These are phyloP conservation scores for Plasmopara muralis DNA, from an alignment of 352 stramenopile species.

Conservation along the genomic window DNA sequence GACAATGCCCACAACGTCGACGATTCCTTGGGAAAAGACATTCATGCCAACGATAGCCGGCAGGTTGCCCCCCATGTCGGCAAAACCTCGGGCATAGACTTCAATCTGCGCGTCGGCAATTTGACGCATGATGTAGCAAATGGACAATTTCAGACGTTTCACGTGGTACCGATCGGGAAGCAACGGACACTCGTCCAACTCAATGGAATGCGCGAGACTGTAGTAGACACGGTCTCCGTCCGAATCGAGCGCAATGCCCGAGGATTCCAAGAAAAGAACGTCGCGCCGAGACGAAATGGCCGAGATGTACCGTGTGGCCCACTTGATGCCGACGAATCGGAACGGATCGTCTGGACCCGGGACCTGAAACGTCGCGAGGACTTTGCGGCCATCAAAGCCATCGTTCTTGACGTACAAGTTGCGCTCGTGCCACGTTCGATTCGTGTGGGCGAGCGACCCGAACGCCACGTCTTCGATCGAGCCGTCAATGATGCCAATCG, in stretches of 20 bases:
- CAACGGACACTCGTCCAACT: conserved; percentile 25
- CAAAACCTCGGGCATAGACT: conserved; percentile 40
- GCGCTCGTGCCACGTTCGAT: conserved; percentile 32
- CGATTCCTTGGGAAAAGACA: conserved; percentile 15
- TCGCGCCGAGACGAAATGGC: conserved; percentile 39
- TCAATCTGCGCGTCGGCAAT: conserved; percentile 30
- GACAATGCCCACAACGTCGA: conserved; percentile 27
- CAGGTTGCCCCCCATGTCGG: conserved; percentile 34
- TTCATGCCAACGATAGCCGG: conserved; percentile 23
- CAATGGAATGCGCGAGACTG: conserved; percentile 38
- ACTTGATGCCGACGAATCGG: conserved; percentile 47
- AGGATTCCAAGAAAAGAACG: conserved; percentile 39
- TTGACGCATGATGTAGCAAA: conserved; percentile 48
- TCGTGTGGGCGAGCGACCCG: conserved; percentile 28
- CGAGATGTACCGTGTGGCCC: conserved; percentile 25
- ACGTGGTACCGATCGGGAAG: conserved; percentile 26
- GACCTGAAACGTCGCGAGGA: conserved; percentile 36
- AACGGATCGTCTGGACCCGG: conserved; percentile 44
- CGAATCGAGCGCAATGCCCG: conserved; percentile 35
- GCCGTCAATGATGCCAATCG: conserved; percentile 32
- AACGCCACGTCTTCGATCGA: conserved; percentile 43
- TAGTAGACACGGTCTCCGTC: conserved; percentile 41
- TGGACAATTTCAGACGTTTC: conserved; percentile 37
- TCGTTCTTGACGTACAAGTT: conserved; percentile 41
- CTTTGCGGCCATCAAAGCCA: conserved; percentile 27